Base-by-base conservation (phyloP, 164 flowering plant genomes). In the Berberis thunbergii region DNA sequence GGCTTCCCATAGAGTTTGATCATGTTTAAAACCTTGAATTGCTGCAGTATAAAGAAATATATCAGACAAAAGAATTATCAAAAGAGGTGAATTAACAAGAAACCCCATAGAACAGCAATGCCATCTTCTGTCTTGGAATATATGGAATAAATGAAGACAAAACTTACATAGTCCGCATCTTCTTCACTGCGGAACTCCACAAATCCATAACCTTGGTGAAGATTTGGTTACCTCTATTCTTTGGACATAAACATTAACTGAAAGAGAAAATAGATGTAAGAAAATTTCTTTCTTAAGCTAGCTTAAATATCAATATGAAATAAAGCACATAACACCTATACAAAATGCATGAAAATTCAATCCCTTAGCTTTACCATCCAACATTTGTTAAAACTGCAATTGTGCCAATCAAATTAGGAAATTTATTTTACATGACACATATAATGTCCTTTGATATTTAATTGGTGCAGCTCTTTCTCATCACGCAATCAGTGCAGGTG, bases 161-260 rank as follows among this genome's bases (percentile, higher is more conserved):
- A 7, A 74, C 89, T 71, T 77, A 91, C 99, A 81, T 95, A 95
- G 73, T 95, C 99, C 70, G 99, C 99, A 81, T 95, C 99, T 72
- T 85, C 96, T 78, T 93, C 98, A 66, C 96, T 86, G 13, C 97
- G 86, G 58, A 90, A 95, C 66, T 95, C 99, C 43, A 95, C 94
- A 75, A 95, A 95, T 39, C 99, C 99, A 79, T 91, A 95, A 39
- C 97, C 96, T 79, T 91, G 99, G 75, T 91, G 99, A 46, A 87
- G 87, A 67, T 86, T 89, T 39, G 97, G n/a, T 94, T 61, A 94
- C 99, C n/a, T 75, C 99, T 83, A 76, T 95, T 97, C 68, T 95
- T 95, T 2, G 99, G 99, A 13, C 99, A 76, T 91, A 95, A 6
- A 95, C 99, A 77, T 91, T 95, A 53, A 95, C 99, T 91, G 83